These are phyloP conservation scores for Deuterostichococcus epilithicus DNA, from an alignment of 139 green algal genomes.

Conservation along the genomic window DNA sequence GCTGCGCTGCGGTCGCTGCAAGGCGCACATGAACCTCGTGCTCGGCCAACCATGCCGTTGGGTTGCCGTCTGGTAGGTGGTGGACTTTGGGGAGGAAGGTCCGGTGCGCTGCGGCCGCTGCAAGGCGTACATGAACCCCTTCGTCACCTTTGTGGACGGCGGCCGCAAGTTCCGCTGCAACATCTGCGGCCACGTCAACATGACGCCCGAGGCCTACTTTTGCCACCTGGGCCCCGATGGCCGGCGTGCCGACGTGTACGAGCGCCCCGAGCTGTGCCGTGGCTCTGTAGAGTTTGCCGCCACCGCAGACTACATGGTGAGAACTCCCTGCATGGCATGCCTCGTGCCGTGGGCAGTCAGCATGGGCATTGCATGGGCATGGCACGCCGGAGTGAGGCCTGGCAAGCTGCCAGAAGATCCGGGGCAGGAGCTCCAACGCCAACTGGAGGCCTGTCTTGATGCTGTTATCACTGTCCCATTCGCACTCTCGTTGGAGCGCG, in stretches of 20 bases:
- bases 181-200: conserved; percentile 66
- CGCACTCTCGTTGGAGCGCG: too few species aligned
- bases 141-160: conserved; percentile 64
- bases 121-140: conserved; percentile 90
- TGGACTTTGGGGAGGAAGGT: conserved; percentile 60
- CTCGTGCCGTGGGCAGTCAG: not conserved
- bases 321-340: not conserved
- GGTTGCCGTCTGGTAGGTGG: too few species aligned
- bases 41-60: too few species aligned
- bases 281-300: conserved; percentile 75
- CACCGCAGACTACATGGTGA: conserved; percentile 63
- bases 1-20: too few species aligned
- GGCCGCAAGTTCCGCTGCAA: conserved; percentile 73
- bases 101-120: conserved; percentile 77
- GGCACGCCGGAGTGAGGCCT: too few species aligned
- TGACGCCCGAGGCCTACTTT: conserved; percentile 70
- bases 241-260: conserved; percentile 47
- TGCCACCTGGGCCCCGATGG: conserved; percentile 66
- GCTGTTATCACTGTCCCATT: too few species aligned
- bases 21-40: too few species aligned
- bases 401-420: too few species aligned
- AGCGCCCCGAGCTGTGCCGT: conserved; percentile 67
- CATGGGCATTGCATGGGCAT: not conserved
- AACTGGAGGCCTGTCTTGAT: too few species aligned
- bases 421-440: too few species aligned